Percentiles rank a stretch among this genome's conserved stretches.
These are phyloP conservation scores for Mycothermus thermophilus DNA, from an alignment of 495 filamentous ascomycete species.

Conservation along the genomic window DNA sequence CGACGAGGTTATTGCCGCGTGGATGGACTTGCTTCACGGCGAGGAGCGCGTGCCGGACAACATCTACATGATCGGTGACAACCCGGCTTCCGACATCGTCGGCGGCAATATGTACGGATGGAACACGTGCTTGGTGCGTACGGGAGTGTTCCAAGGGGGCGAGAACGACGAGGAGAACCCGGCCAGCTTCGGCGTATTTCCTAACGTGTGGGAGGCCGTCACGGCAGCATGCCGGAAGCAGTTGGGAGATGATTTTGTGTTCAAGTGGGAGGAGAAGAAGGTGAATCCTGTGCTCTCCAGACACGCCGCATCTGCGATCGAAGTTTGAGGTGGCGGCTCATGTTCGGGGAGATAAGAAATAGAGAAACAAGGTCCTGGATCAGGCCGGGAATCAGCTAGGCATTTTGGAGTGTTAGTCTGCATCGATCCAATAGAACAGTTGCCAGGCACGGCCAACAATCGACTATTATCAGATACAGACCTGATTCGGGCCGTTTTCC, in stretches of 20 bases:
- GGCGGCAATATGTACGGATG: slow-evolving; percentile 72
- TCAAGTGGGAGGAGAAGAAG: slow-evolving; percentile 29
- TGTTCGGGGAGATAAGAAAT: too few relatives aligned
- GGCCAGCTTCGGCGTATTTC: slow-evolving; percentile 80
- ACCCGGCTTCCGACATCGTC: slow-evolving; percentile 64
- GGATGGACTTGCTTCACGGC: slow-evolving; percentile 66
- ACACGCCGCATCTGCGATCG: slow-evolving; percentile 38
- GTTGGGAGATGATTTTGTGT: slow-evolving; percentile 44
- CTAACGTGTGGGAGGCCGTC: slow-evolving; percentile 73
- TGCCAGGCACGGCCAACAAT: too few relatives aligned
- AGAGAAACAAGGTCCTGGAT: too few relatives aligned
- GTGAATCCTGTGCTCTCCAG: slow-evolving; percentile 52
- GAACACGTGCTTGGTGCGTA: slow-evolving; percentile 72
- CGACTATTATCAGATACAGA: too few relatives aligned
- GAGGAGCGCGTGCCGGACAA: slow-evolving; percentile 56
- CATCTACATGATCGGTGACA: slow-evolving; percentile 75
- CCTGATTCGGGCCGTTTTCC: too few relatives aligned
- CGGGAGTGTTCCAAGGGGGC: slow-evolving; percentile 41
- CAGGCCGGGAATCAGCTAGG: too few relatives aligned
- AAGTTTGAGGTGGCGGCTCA: slow-evolving; percentile 20
- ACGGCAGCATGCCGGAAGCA: slow-evolving; percentile 90
- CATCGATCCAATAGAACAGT: too few relatives aligned
- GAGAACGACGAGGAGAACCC: slow-evolving; percentile 89
- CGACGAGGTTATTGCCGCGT: slow-evolving; percentile 57
- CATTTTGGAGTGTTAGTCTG: too few relatives aligned